Evolutionary conservation across 805 yeast genomes (phyloP).

Genomic region (Saccharomycopsis oosterbeekiorum): DNA sequence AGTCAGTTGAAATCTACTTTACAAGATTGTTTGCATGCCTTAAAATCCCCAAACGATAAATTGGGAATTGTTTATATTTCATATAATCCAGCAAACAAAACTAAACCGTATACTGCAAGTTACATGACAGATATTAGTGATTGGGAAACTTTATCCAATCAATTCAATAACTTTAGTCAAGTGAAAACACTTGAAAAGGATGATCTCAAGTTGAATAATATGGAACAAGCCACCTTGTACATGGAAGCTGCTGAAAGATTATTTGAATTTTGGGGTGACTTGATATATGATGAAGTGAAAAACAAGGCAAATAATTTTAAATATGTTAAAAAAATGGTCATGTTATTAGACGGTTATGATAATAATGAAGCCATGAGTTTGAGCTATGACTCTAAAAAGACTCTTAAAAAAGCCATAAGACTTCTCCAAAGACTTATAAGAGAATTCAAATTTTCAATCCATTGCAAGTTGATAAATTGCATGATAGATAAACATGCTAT

Average conservation of each 20-base stretch:
- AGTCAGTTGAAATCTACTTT: constrained; percentile 23
- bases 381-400: constrained; percentile 2
- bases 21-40: constrained; percentile 22
- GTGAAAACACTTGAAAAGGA: background rate
- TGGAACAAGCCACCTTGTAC: constrained; percentile 13
- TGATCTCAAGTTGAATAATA: constrained; percentile 5
- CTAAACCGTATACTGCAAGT: background rate
- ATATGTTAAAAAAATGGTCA: constrained; percentile 12
- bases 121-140: constrained; percentile 9
- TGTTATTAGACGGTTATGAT: constrained; percentile 5
- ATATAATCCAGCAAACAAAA: background rate
- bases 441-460: constrained; percentile 11
- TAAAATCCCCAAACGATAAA: constrained; percentile 30
- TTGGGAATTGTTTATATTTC: constrained; percentile 35
- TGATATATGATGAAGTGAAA: background rate
- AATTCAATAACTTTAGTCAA: background rate
- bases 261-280: constrained; percentile 17
- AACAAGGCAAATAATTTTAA: background rate
- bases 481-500: constrained; percentile 7
- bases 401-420: background rate
- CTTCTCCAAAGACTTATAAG: constrained; percentile 5
- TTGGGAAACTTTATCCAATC: constrained; percentile 8
- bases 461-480: constrained; percentile 1
- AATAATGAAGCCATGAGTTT: background rate
- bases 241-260: constrained; percentile 13